Base-by-base conservation (phyloP, 306 rosid genomes). In the Cucumis melo region DNA sequence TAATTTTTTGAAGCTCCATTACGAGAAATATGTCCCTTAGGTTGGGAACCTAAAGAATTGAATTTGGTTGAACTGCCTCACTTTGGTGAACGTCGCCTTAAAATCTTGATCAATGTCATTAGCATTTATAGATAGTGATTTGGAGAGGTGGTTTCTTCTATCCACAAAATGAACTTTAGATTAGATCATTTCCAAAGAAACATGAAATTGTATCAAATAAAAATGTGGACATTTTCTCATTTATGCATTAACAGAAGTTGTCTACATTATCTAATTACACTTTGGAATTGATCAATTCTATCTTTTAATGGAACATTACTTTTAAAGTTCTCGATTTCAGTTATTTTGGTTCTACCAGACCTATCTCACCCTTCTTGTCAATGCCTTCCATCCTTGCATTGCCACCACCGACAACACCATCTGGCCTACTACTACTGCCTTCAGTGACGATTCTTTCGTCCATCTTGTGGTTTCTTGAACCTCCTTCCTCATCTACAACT, bases 401-500 rank as follows among this genome's bases (percentile, higher is more conserved):
- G 24, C 24, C 71, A 17, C 24, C 71, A 17, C 48, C 71, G 17
- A 9, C 48, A 36, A 4, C 4, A n/a, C 2, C 71, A 34, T 64
- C 71, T 7, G 48, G 15, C 14, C 48, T 36, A 64, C 71, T 66
- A 19, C 70, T 63, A 63, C 70, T 63, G 44, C 23, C 46, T 36
- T 36, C 71, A 16, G 71, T 36, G 71, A 32, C 6, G 12, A 6
- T 36, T 36, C 71, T 36, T 64, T n/a, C 53, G 1, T 41, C 34
- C 21, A n/a, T 21, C 54, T 71, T 74, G 36, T 13, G 75, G 77
- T 54, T 84, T 75, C 79, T 81, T 17, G 85, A 76, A 41, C 77
- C 83, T 41, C 75, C 85, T 73, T 89, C 98, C 85, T 87, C 94
- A 1, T 80, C 84, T n/a, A 81, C 79, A 8, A 81, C 82, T 84